phyloP scores from a whole-genome alignment of 495 filamentous ascomycete species.

The Hypoxylon fragiforme region DNA sequence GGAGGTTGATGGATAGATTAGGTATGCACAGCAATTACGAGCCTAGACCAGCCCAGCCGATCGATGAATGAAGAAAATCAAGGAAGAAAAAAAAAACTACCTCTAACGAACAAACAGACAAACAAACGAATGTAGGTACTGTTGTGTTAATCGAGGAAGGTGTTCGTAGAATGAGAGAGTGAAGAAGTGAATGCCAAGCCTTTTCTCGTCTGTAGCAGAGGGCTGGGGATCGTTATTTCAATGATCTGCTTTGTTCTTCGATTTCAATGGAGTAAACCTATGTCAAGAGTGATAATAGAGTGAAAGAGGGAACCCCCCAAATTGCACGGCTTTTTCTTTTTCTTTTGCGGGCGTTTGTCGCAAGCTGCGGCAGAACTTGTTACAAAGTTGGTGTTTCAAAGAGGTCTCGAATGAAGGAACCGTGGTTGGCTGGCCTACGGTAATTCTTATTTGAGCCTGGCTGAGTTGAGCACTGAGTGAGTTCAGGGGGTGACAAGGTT shows the following conservation, averaged over 20 bases:
- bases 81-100: background rate
- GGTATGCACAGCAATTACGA: constrained; percentile 26
- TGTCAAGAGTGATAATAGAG: background rate
- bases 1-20: background rate
- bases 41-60: constrained; percentile 12
- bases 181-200: constrained; percentile 30
- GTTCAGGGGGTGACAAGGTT: too few species aligned
- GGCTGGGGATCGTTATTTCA: constrained; percentile 22
- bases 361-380: constrained; percentile 33
- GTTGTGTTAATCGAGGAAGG: too few species aligned
- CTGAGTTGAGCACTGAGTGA: too few species aligned
- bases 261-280: too few species aligned
- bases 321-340: too few species aligned
- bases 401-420: constrained; percentile 13
- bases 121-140: too few species aligned
- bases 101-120: too few species aligned
- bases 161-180: too few species aligned
- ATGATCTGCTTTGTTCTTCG: too few species aligned
- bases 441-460: too few species aligned
- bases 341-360: constrained; percentile 8
- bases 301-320: constrained; percentile 26
- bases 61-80: background rate
- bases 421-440: constrained; percentile 13
- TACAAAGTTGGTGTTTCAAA: constrained; percentile 31
- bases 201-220: constrained; percentile 11